Conservation (phyloP, 164 flowering plant species). For the Cinnamomum chago region DNA sequence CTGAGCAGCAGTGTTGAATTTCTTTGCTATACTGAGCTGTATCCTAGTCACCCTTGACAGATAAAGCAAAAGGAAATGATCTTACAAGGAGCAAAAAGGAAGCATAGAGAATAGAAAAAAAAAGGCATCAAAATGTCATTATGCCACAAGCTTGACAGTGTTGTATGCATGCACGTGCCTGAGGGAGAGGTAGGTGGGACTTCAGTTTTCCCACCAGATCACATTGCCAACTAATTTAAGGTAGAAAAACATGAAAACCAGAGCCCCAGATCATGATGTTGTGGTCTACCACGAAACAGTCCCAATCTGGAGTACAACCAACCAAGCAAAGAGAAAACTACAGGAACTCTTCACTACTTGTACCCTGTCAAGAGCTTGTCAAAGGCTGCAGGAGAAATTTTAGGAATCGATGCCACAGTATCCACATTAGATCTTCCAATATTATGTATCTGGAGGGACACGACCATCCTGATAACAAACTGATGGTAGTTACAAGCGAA, state of each 20-base stretch:
- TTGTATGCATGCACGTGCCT: too few species aligned
- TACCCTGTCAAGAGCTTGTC: constrained; percentile 79
- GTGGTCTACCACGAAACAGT: too few species aligned
- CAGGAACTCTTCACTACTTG: constrained; percentile 43
- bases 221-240: too few species aligned
- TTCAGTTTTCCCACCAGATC: too few species aligned
- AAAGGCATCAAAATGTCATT: neutral
- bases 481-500: neutral
- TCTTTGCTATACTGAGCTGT: constrained; percentile 81
- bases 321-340: neutral
- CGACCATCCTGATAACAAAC: constrained; percentile 55
- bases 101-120: neutral
- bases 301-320: neutral
- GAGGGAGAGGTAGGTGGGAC: too few species aligned
- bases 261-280: too few species aligned
- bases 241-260: too few species aligned
- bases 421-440: constrained; percentile 78
- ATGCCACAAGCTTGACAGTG: too few species aligned
- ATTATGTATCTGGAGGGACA: constrained; percentile 52
- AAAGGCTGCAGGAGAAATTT: constrained; percentile 61
- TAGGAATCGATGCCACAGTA: constrained; percentile 69
- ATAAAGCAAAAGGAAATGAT: constrained; percentile 65
- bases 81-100: constrained; percentile 33
- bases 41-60: constrained; percentile 88
- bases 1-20: constrained; percentile 93